A percentile compares a stretch with the other conserved stretches of the same genome.
phyloP scores from a whole-genome alignment of 305 asterid genomes.

The Stenogyne calaminthoides region DNA sequence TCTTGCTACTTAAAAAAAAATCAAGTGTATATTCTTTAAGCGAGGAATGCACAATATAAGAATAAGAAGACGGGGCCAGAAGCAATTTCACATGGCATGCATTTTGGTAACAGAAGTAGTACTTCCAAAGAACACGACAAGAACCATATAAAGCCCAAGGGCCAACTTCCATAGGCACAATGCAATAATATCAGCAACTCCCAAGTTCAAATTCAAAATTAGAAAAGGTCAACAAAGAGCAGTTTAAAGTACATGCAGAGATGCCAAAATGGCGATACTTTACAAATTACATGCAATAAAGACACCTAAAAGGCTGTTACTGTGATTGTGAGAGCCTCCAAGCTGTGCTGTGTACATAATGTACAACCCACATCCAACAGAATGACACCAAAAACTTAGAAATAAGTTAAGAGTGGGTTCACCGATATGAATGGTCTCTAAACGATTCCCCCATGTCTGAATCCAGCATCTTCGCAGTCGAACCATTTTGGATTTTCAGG shows the following conservation, averaged over 20 bases:
- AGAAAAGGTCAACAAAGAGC: slow-evolving; percentile 43
- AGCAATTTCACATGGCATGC: slow-evolving; percentile 20
- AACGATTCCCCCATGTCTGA: slow-evolving; percentile 76
- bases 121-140: slow-evolving; percentile 1
- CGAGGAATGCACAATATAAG: background rate
- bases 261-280: slow-evolving; percentile 55
- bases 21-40: background rate
- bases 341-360: slow-evolving; percentile 49
- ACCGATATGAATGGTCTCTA: slow-evolving; percentile 54
- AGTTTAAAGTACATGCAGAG: slow-evolving; percentile 65
- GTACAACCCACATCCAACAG: slow-evolving; percentile 66
- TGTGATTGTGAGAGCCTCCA: slow-evolving; percentile 40
- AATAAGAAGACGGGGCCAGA: background rate
- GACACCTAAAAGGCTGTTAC: slow-evolving; percentile 47
- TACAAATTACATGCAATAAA: slow-evolving; percentile 63
- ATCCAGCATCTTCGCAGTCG: slow-evolving; percentile 76
- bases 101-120: slow-evolving; percentile 2
- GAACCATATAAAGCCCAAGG: background rate
- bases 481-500: slow-evolving; percentile 95
- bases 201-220: background rate
- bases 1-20: background rate
- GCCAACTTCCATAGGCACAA: slow-evolving; percentile 6
- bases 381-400: slow-evolving; percentile 42
- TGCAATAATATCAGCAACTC: slow-evolving; percentile 29
- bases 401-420: slow-evolving; percentile 55